Evolutionary conservation across 306 rosid genomes (phyloP).

Genomic region (Biancaea sappan): DNA sequence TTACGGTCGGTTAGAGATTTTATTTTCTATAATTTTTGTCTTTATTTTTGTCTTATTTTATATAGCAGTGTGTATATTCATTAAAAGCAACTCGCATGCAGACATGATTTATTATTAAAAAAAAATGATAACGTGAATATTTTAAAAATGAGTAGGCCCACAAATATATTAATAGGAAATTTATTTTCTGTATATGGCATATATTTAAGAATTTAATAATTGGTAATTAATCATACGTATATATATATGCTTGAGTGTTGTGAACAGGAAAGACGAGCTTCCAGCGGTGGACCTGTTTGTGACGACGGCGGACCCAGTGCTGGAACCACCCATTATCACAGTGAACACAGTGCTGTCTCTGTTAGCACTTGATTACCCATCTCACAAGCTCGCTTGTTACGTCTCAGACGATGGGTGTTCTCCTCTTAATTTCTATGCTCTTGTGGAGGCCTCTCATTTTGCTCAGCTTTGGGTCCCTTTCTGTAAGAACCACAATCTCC

Average conservation of each 20-base stretch:
- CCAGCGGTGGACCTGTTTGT: conserved; percentile 76
- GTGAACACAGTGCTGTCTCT: conserved; percentile 70
- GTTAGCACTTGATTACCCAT: conserved; percentile 73
- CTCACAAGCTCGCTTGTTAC: conserved; percentile 72
- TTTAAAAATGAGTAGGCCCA: no score
- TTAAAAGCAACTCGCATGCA: no score
- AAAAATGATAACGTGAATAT: no score
- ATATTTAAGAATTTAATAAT: no score
- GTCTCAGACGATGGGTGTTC: conserved; percentile 86
- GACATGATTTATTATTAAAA: no score
- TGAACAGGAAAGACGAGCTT: conserved; percentile 49
- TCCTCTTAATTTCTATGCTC: conserved; percentile 47
- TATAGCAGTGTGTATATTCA: no score
- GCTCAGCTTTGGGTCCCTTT: conserved; percentile 72
- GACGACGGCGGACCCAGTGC: conserved; percentile 65
- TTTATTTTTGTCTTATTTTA: no score
- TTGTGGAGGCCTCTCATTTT: conserved; percentile 56
- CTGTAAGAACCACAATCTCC: conserved; percentile 56
- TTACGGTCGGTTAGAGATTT: no score
- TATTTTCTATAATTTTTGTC: no score
- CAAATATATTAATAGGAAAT: no score
- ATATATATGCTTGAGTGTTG: not conserved
- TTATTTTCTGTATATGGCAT: no score
- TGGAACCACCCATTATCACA: conserved; percentile 74
- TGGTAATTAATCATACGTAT: no score